phyloP scores from a whole-genome alignment of 352 stramenopile genomes.

The Phytophthora podocarpi region DNA sequence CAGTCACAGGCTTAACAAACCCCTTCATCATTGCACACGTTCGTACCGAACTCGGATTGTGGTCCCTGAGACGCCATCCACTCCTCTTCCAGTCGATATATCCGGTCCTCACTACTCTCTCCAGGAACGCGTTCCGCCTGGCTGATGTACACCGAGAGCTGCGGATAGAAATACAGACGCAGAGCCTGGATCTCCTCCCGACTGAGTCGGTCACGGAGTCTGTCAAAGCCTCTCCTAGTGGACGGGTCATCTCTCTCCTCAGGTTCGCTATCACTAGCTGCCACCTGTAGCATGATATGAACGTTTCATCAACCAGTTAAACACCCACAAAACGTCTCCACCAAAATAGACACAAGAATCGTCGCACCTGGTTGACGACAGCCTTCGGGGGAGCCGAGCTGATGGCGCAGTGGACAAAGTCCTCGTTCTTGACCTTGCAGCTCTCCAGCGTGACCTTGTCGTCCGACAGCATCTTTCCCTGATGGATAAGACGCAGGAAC shows the following conservation, averaged over 20 bases:
- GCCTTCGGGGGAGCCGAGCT: slow-evolving; percentile 78
- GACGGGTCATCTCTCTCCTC: slow-evolving; percentile 69
- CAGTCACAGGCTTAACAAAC: background rate
- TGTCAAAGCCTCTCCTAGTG: slow-evolving; percentile 72
- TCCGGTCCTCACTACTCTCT: slow-evolving; percentile 86
- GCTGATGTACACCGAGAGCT: slow-evolving; percentile 85
- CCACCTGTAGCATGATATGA: slow-evolving; percentile 22
- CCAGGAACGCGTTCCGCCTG: slow-evolving; percentile 75
- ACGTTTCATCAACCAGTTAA: slow-evolving; percentile 2
- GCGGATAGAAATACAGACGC: slow-evolving; percentile 87
- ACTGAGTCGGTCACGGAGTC: slow-evolving; percentile 81
- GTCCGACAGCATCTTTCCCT: slow-evolving; percentile 89
- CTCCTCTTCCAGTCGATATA: slow-evolving; percentile 89
- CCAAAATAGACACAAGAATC: background rate
- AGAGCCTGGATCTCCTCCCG: slow-evolving; percentile 86
- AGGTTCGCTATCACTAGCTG: slow-evolving; percentile 41
- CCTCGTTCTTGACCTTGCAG: slow-evolving; percentile 80
- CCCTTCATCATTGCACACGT: background rate
- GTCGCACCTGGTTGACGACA: slow-evolving; percentile 71
- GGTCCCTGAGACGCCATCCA: slow-evolving; percentile 89
- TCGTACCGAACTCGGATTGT: slow-evolving; percentile 86
- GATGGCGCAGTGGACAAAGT: slow-evolving; percentile 90
- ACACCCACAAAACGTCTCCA: background rate
- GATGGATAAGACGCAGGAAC: slow-evolving; percentile 86
- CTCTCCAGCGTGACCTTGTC: slow-evolving; percentile 74